Evolutionary conservation across 2,329 filamentous ascomycete species (phyloP), one percentile per base, ranked within the genome.

Genomic region (Ambrosiella xylebori): DNA sequence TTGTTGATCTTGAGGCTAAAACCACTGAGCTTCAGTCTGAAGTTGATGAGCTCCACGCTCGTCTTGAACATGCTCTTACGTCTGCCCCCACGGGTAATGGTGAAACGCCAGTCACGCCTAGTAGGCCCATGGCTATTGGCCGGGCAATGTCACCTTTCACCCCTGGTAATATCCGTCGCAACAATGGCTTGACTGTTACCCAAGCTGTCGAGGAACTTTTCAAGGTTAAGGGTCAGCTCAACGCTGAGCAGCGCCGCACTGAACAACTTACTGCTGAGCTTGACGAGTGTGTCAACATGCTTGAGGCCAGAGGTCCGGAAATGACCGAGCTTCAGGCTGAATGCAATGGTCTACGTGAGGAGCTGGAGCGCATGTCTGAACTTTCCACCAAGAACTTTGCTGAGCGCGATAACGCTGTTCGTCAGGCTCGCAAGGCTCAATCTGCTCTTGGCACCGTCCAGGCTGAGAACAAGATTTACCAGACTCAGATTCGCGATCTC

Each of bases 291-390:
- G 80, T 96, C 60, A 78, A 82, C 41, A 85, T 90, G 59, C 72
- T 97, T 41, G 90, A 98, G 68, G 84, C 84, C 27, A 90, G 87
- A 68, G 83, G 85, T 35, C 93, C 93, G 0, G 89, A 96, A 65
- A 80, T 96, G 37, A 84, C 95, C 61, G 90, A 97, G 64, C 74
- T 95, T 15, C 83, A 86, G 53, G 78, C 81, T 12, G 90, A 97
- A 64, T 84, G 90, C 62, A 83, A 88, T 57, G 82, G 86, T 38
- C 77, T 97, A 1, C 82, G 90, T 59, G 78, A 79, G 59, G 89
- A 95, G 63, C 83, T 94, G 41, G 77, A 87, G 39, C 85, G 93
- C 62, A 88, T 91, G 76, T 95, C 90, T 0, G 80, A 85, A 62
- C 77, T 95, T 27, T 81, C 94, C 7, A 88, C 96, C 61, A 81